Base-by-base conservation (phyloP, 805 yeast species). In the Suhomyces kilbournensis region DNA sequence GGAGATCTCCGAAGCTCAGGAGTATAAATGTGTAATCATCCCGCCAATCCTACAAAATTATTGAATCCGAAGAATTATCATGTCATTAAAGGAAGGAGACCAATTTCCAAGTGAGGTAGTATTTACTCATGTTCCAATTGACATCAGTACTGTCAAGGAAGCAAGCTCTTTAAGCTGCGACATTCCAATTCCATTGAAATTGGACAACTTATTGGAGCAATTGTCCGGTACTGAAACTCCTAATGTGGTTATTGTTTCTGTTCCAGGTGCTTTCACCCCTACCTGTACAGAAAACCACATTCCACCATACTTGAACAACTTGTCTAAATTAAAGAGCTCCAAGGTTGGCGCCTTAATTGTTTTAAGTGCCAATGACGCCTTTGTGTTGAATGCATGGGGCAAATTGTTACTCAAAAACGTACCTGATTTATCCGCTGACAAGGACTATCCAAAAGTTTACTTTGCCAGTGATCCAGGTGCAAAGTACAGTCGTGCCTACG, bases 221-320 rank as follows among this genome's bases (percentile, higher is more conserved):
- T 52, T 53, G 43, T 32, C 53, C 19, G 48, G 44, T 7, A 55
- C 63, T 34, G 56, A 54, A 1, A 59, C 61, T 28, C 61, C 65
- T 22, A 66, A 64, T 44, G 60, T 71, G 5, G 59, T 72, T 46
- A 57, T 74, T 46, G 74, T 75, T 19, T 60, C 76, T 9, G 76
- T 74, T 26, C 79, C 79, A 7, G 77, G 76, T 25, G 75, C 77
- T 1, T 74, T 73, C 61, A 71, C 78, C 7, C 77, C 78, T n/a
- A 65, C 75, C 2, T 75, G 79, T 54, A 74, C 78, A 22, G 78
- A 72, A 56, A 65, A 69, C 57, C 79, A 75, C 61, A 65, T 75
- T 46, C 79, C 79, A 5, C 74, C 71, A 17, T 67, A 60, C 56
- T 64, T 75, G 56, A 45, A 54, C 20, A 59, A 71, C 54, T 62